Percentiles rank a stretch among this genome's conserved stretches.
Conservation (phyloP, 768 basidiomycete species). For the Boletus vinaceobasis region DNA sequence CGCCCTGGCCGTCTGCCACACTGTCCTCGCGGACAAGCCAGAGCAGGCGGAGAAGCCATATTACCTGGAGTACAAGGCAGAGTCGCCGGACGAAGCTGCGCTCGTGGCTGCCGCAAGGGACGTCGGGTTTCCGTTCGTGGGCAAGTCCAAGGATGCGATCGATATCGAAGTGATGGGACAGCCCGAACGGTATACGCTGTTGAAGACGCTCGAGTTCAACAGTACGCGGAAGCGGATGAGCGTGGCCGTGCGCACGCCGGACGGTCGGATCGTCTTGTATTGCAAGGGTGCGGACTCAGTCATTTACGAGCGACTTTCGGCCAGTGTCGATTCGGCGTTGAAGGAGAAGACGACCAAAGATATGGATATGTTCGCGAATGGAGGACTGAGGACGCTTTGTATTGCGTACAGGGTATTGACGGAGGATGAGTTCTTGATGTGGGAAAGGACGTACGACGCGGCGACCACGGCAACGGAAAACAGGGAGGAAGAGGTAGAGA, state of each 20-base stretch:
- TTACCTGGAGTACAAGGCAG: conserved; percentile 86
- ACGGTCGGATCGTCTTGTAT: conserved; percentile 78
- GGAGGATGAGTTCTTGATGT: conserved; percentile 82
- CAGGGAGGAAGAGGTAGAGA: conserved; percentile 89
- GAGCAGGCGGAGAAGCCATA: conserved; percentile 60
- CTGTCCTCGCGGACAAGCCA: conserved; percentile 77
- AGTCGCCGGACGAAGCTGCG: conserved; percentile 94
- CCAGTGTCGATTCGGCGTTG: conserved; percentile 66
- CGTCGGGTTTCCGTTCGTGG: conserved; percentile 87
- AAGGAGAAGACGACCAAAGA: conserved; percentile 80
- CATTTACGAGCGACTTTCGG: conserved; percentile 81
- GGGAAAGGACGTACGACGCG: conserved; percentile 77
- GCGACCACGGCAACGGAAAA: conserved; percentile 75
- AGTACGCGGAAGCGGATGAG: conserved; percentile 95
- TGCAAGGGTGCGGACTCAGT: conserved; percentile 98
- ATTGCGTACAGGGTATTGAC: conserved; percentile 74
- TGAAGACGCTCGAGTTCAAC: conserved; percentile 91
- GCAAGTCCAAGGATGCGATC: conserved; percentile 65
- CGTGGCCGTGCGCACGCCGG: conserved; percentile 80
- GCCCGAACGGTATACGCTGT: conserved; percentile 71
- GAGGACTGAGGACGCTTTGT: conserved; percentile 86
- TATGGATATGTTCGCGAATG: conserved; percentile 93
- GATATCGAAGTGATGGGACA: conserved; percentile 94
- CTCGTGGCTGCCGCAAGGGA: conserved; percentile 90
- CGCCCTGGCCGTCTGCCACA: conserved; percentile 93